phyloP scores from a whole-genome alignment of 2,329 filamentous ascomycete genomes.

The Aspergillus sp. region DNA sequence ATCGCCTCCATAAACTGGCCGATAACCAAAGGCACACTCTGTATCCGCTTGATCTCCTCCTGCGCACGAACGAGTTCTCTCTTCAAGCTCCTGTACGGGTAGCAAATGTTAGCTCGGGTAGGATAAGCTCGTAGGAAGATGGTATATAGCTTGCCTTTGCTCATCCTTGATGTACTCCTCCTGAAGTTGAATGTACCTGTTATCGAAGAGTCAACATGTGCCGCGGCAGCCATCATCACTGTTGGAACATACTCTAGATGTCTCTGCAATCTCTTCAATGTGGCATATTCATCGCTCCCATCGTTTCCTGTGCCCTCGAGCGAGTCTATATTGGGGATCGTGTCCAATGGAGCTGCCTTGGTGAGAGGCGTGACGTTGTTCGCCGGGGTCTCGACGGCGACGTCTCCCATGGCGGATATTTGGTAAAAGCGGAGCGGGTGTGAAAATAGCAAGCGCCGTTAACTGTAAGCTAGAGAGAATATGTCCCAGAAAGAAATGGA shows the following conservation, averaged over 20 bases:
- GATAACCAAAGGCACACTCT: slow-evolving; percentile 96
- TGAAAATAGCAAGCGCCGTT: neutral
- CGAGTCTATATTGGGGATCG: slow-evolving; percentile 86
- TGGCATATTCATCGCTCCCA: slow-evolving; percentile 88
- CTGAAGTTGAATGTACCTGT: slow-evolving; percentile 90
- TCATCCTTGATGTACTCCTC: slow-evolving; percentile 99
- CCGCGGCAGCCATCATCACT: neutral
- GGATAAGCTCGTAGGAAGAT: neutral
- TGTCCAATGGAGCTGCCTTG: slow-evolving; percentile 72
- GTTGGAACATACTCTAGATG: slow-evolving; percentile 75
- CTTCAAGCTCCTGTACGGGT: slow-evolving; percentile 75
- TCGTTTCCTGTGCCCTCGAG: slow-evolving; percentile 82
- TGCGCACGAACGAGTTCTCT: slow-evolving; percentile 94
- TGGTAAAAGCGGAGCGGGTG: neutral
- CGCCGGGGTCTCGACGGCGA: slow-evolving; percentile 78
- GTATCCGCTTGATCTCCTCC: slow-evolving; percentile 99
- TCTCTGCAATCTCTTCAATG: slow-evolving; percentile 92
- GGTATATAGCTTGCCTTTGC: slow-evolving; percentile 65
- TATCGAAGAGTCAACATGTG: slow-evolving; percentile 23
- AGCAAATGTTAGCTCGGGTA: slow-evolving; percentile 17
- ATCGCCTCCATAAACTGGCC: slow-evolving; percentile 99
- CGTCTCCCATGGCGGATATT: slow-evolving; percentile 71
- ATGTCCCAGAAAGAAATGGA: neutral
- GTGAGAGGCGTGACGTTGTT: slow-evolving; percentile 75
- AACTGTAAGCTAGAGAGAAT: neutral